A percentile compares a stretch with the other conserved stretches of the same genome.
phyloP scores from a whole-genome alignment of 1,284 basidiomycete species.

The Heliocybe sulcata region DNA sequence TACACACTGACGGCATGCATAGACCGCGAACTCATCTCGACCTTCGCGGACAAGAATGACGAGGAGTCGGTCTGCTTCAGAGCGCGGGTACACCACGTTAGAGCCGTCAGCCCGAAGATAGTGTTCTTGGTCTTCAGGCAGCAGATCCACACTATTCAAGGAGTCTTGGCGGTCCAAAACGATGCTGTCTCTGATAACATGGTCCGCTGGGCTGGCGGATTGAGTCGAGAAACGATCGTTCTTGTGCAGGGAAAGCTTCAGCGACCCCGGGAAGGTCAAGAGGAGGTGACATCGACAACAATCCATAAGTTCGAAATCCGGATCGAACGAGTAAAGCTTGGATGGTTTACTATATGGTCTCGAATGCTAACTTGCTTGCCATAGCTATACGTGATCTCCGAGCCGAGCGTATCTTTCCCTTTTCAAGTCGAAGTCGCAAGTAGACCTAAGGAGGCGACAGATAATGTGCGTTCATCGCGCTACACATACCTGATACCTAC shows the following conservation, averaged over 20 bases:
- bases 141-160: conserved; percentile 56
- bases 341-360: conserved; percentile 16
- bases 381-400: conserved; percentile 39
- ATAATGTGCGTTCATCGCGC: not conserved
- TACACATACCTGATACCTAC: conserved; percentile 11
- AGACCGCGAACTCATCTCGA: no score
- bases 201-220: conserved; percentile 54
- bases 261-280: conserved; percentile 35
- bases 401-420: conserved; percentile 34
- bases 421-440: conserved; percentile 36
- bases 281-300: conserved; percentile 39
- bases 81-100: conserved; percentile 54
- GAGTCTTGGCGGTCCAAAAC: conserved; percentile 51
- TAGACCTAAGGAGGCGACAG: conserved; percentile 13
- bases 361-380: conserved; percentile 16
- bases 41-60: no score
- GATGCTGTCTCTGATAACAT: conserved; percentile 57
- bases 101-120: conserved; percentile 39
- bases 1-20: no score
- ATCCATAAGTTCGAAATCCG: conserved; percentile 55
- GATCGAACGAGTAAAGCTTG: conserved; percentile 40
- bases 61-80: conserved; percentile 49
- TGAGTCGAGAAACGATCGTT: conserved; percentile 57
- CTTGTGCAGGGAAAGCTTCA: conserved; percentile 45
- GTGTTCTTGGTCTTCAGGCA: conserved; percentile 60